Base-by-base conservation (phyloP, 2,329 filamentous ascomycete genomes). In the Ciborinia camelliae region DNA sequence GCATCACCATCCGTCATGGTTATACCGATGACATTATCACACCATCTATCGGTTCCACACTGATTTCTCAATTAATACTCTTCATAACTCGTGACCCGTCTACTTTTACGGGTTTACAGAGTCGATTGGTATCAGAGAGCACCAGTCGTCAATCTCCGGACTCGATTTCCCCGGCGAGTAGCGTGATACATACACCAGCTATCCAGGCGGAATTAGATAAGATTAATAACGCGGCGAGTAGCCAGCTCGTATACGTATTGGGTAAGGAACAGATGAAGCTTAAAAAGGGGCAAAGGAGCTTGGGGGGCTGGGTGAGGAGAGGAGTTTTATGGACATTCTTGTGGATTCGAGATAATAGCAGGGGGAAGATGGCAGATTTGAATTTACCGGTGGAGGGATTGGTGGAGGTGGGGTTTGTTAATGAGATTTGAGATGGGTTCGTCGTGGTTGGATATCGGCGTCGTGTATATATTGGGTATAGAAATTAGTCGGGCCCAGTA, bases 1-100 rank as follows among this genome's bases (percentile, higher is more conserved):
- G 88, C 4, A 79, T 92, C 10, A 84, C 89, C 2, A 80, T 90
- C 2, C 84, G 89, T 15, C 87, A 91, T 71, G 90, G 90, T 1
- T 92, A 89, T 74, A 89, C 84, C 75, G 90, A 92, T 70, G 83
- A 89, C 67, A 82, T 91, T 35, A 81, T 92, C 53, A 87, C 84
- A 0, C 84, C 84, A 0, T 84, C 90, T 65, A 79, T 92, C 8
- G 87, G 81, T 0, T 77, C 79, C 1, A 73, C 88, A 1, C 81
- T 91, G 37, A 82, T 83, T 61, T 72, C 87, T 63, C 82, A 90
- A 65, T 77, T 90, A 28, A 79, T 81, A 39, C 73, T 78, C 9
- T 84, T 80, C 65, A 75, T 87, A 37, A 76, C 80, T 0, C 74
- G 77, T 50, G 70, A 72, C 72, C 75, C 53, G 70, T 75, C 50